Conservation (phyloP, 2,329 filamentous ascomycete genomes). For the Fusarium sacchari region DNA sequence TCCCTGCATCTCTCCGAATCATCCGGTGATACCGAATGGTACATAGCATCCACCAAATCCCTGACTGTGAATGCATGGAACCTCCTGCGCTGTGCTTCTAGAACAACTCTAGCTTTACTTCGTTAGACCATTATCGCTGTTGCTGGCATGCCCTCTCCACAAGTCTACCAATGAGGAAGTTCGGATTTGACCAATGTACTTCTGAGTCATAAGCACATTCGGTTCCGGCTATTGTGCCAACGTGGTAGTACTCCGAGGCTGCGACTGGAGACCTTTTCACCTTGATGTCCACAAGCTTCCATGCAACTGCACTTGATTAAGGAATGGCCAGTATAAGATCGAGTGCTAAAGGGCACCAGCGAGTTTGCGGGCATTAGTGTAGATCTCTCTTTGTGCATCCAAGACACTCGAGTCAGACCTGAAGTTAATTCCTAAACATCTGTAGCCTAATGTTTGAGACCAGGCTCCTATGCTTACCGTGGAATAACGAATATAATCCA, state of each 20-base stretch:
- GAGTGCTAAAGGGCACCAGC: too few relatives aligned
- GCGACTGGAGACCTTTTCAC: too few relatives aligned
- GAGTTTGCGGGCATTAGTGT: too few relatives aligned
- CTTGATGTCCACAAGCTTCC: too few relatives aligned
- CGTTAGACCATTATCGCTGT: accelerated
- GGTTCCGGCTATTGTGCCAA: too few relatives aligned
- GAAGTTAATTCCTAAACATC: too few relatives aligned
- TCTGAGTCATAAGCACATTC: not conserved
- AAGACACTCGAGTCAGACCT: too few relatives aligned
- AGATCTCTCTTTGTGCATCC: too few relatives aligned
- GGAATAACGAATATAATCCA: too few relatives aligned
- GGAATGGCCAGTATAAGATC: too few relatives aligned
- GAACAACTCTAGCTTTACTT: not conserved
- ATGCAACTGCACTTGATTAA: not conserved
- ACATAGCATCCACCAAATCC: not conserved
- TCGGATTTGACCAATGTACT: not conserved
- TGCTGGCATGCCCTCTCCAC: not conserved
- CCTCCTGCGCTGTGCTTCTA: not conserved
- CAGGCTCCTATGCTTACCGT: too few relatives aligned
- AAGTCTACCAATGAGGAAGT: not conserved
- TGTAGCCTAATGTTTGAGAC: too few relatives aligned
- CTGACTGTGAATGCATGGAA: not conserved
- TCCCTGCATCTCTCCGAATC: not conserved
- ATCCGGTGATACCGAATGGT: not conserved
- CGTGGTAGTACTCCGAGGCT: not conserved